phyloP scores from a whole-genome alignment of 2,329 filamentous ascomycete species.

The Colletotrichum sp. region DNA sequence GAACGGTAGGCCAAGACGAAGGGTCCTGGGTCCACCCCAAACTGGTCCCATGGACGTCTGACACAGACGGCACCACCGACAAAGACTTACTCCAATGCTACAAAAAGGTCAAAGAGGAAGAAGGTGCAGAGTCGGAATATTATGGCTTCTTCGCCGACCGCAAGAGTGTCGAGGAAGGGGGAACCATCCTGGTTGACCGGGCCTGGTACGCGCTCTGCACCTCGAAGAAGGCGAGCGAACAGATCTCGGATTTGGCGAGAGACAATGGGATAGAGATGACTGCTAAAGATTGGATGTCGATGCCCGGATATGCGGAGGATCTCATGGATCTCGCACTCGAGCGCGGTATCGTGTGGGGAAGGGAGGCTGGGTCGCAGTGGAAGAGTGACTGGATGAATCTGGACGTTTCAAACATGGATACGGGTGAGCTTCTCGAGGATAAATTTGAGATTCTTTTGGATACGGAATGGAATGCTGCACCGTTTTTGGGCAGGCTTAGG shows the following conservation, averaged over 20 bases:
- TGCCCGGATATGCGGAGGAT: background rate
- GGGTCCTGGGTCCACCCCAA: background rate
- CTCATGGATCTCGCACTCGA: background rate
- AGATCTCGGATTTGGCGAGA: background rate
- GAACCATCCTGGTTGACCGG: background rate
- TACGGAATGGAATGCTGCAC: constrained; percentile 43
- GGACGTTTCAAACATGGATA: background rate
- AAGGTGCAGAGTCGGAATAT: rapidly evolving
- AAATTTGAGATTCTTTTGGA: background rate
- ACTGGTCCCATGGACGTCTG: background rate
- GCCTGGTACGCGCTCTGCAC: background rate
- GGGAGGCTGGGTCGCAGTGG: background rate
- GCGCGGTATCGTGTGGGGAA: background rate
- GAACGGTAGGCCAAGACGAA: rapidly evolving
- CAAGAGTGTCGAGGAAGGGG: background rate
- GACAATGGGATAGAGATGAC: background rate
- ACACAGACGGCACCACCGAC: background rate
- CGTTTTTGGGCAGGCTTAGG: rapidly evolving
- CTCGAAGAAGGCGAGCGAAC: background rate
- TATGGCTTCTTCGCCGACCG: background rate
- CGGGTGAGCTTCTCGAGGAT: background rate
- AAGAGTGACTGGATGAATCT: background rate
- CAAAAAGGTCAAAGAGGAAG: background rate
- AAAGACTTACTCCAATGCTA: background rate
- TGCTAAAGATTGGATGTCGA: rapidly evolving